A percentile compares a stretch with the other conserved stretches of the same genome.
Evolutionary conservation across 2,329 filamentous ascomycete species (phyloP).

Genomic region (Seiridium cupressi): DNA sequence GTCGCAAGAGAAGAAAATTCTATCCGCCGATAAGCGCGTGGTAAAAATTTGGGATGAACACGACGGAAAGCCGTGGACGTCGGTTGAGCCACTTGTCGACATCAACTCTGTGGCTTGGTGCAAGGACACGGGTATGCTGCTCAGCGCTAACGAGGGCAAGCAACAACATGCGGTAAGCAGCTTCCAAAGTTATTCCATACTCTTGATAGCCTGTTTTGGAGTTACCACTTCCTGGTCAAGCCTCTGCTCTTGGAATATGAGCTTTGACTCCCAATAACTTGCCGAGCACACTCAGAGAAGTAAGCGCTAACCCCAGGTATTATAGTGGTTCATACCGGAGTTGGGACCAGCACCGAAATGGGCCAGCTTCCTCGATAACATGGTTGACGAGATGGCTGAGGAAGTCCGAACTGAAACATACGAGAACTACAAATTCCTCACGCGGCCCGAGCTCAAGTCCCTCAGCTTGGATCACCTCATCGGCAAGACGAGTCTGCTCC

Average conservation of each 20-base stretch:
- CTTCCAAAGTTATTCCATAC: no score
- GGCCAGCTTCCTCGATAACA: conserved; percentile 95
- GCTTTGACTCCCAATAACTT: no score
- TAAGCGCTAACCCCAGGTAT: no score
- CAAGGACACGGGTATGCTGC: conserved; percentile 87
- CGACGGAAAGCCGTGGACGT: conserved; percentile 87
- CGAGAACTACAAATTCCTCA: conserved; percentile 99
- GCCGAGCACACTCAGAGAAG: no score
- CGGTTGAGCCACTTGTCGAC: conserved; percentile 90
- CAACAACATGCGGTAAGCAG: conserved; percentile 66
- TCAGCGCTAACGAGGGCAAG: conserved; percentile 94
- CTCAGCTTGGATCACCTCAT: conserved; percentile 87
- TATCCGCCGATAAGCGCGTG: conserved; percentile 91
- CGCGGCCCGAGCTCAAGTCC: conserved; percentile 77
- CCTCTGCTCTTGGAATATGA: no score
- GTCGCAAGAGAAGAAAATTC: conserved; percentile 79
- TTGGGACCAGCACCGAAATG: conserved; percentile 90
- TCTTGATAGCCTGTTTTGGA: no score
- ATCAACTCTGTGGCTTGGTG: conserved; percentile 94
- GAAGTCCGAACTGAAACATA: conserved; percentile 77
- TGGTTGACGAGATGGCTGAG: conserved; percentile 98
- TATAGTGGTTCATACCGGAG: conserved; percentile 81
- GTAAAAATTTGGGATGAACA: conserved; percentile 94
- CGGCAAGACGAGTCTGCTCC: conserved; percentile 82
- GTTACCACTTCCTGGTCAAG: no score